These are phyloP conservation scores for Dendrobium officinale DNA, from an alignment of 106 monocot genomes.

Conservation along the genomic window DNA sequence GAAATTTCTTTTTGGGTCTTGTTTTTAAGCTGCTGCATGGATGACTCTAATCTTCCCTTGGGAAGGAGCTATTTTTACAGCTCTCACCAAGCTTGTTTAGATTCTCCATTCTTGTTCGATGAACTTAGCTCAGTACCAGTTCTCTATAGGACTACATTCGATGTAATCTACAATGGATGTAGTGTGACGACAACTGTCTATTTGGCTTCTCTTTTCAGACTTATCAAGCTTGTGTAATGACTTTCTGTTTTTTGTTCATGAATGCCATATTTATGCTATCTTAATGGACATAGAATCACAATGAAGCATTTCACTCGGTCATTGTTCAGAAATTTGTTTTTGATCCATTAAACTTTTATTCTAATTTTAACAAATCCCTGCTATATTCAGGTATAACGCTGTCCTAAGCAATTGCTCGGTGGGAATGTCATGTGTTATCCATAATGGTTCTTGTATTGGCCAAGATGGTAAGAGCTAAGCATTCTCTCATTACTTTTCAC, in stretches of 20 bases:
- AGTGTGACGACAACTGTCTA: background rate
- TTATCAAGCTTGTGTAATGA: background rate
- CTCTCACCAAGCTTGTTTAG: background rate
- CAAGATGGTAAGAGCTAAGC: conserved; percentile 73
- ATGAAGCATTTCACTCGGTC: background rate
- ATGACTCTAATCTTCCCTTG: background rate
- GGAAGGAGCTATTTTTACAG: background rate
- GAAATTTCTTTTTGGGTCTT: background rate
- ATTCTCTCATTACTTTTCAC: background rate
- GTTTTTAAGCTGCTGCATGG: background rate
- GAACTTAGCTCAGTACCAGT: background rate
- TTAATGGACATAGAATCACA: background rate
- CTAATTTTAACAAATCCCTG: background rate
- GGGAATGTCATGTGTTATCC: conserved; percentile 65
- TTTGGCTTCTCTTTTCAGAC: background rate
- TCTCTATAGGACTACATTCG: background rate
- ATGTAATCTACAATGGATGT: background rate
- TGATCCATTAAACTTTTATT: background rate
- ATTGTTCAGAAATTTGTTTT: background rate
- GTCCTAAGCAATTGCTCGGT: conserved; percentile 71
- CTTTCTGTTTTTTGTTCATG: conserved; percentile 1
- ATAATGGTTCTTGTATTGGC: conserved; percentile 80
- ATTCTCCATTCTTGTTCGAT: background rate
- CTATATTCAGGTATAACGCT: conserved; percentile 61
- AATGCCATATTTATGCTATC: background rate